A percentile compares a stretch with the other conserved stretches of the same genome.
Conservation (phyloP, 208 protist genomes). For the Acanthamoeba lenticulata region DNA sequence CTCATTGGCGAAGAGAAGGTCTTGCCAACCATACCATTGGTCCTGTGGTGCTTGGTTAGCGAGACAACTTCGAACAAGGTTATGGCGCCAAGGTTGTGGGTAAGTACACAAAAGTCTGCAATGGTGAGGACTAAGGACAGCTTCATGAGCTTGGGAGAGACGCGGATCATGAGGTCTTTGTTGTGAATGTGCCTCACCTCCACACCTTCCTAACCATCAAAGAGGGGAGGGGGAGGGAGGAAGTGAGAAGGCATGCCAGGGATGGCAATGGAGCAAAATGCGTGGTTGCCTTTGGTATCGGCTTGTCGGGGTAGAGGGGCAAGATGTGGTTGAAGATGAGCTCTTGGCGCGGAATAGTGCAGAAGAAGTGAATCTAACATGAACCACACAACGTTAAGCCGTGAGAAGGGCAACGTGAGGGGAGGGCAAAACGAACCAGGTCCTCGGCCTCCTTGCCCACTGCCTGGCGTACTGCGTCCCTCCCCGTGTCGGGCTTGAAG, state of each 20-base stretch:
- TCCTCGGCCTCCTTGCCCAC: conserved; percentile 6
- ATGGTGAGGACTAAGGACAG: background rate
- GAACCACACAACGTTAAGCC: no score
- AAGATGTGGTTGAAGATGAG: background rate
- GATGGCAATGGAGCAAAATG: background rate
- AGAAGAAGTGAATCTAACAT: conserved; percentile 4
- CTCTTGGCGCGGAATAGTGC: background rate
- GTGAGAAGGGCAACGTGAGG: background rate
- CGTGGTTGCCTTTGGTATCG: background rate
- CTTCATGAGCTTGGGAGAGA: conserved; percentile 2
- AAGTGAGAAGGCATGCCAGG: background rate
- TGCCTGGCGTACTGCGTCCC: background rate
- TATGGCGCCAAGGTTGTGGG: background rate
- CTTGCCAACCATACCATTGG: conserved; percentile 20
- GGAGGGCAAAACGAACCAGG: background rate
- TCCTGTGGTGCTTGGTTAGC: background rate
- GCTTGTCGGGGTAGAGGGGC: background rate
- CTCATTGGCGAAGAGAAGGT: conserved; percentile 1
- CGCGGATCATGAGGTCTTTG: background rate
- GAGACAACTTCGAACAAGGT: background rate
- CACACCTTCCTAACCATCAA: conserved; percentile 8
- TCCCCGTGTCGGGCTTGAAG: background rate
- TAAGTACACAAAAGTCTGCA: background rate
- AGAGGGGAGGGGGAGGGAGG: background rate
- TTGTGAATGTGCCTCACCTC: background rate